Percentiles rank a stretch among this genome's conserved stretches.
Evolutionary conservation across 352 stramenopile species (phyloP).

Genomic region (Phytophthora melonis): DNA sequence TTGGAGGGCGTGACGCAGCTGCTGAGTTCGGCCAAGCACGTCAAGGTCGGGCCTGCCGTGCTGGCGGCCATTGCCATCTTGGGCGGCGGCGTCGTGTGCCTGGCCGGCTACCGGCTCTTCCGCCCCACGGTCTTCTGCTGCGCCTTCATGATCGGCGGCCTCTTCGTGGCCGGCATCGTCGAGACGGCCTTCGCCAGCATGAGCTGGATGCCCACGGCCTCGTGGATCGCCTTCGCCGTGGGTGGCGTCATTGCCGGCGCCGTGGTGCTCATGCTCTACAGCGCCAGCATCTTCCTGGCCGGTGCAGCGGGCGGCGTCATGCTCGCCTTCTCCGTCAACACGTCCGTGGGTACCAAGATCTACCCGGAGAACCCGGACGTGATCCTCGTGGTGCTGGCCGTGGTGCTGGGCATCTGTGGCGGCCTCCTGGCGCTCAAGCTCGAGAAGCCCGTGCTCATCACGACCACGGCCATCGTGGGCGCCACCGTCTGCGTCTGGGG

Average conservation of each 20-base stretch:
- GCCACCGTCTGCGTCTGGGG: conserved; percentile 62
- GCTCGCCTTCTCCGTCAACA: conserved; percentile 63
- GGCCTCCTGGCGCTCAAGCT: conserved; percentile 63
- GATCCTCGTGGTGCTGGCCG: conserved; percentile 51
- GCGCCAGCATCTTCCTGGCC: conserved; percentile 57
- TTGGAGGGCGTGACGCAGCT: conserved; percentile 44
- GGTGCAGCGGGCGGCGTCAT: conserved; percentile 59
- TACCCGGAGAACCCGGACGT: conserved; percentile 60
- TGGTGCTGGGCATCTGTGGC: conserved; percentile 48
- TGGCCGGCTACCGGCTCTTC: conserved; percentile 67
- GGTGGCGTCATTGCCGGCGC: conserved; percentile 49
- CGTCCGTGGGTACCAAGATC: conserved; percentile 55
- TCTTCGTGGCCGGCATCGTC: conserved; percentile 66
- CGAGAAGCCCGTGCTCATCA: conserved; percentile 64
- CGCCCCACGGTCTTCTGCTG: conserved; percentile 71
- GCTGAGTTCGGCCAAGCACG: conserved; percentile 48
- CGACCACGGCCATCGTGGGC: conserved; percentile 68
- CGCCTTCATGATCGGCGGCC: conserved; percentile 74
- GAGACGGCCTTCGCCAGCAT: conserved; percentile 58
- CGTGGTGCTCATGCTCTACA: conserved; percentile 61
- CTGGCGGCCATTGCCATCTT: conserved; percentile 60
- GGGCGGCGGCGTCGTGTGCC: conserved; percentile 53
- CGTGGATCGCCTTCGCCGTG: conserved; percentile 65
- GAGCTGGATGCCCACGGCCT: conserved; percentile 61
- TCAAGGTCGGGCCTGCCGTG: conserved; percentile 58